Conservation (phyloP, 2,329 filamentous ascomycete species). For the Trichoderma citrinoviride region DNA sequence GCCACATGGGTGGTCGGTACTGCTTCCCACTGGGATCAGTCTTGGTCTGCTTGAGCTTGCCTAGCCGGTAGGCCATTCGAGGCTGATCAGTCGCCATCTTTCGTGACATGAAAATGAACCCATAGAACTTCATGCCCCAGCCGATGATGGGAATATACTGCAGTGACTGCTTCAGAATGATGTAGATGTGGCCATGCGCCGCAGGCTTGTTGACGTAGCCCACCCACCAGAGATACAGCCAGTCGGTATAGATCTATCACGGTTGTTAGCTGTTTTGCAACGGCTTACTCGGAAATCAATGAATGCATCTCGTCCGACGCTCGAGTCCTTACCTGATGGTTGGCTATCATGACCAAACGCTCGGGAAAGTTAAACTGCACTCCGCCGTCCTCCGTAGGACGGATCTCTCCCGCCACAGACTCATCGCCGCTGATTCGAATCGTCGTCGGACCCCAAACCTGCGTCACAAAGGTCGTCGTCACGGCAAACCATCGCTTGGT, state of each 20-base stretch:
- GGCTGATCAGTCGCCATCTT: conserved; percentile 80
- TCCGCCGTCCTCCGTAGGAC: conserved; percentile 65
- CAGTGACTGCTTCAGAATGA: conserved; percentile 84
- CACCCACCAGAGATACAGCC: conserved; percentile 92
- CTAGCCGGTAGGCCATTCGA: conserved; percentile 70
- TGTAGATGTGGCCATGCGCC: conserved; percentile 85
- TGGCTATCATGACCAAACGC: conserved; percentile 78
- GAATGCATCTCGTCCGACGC: not conserved
- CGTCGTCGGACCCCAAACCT: conserved; percentile 82
- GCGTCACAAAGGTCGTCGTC: conserved; percentile 73
- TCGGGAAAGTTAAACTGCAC: conserved; percentile 79
- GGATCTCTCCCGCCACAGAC: conserved; percentile 73
- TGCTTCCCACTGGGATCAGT: conserved; percentile 52
- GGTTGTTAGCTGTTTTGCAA: not conserved
- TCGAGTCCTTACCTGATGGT: conserved; percentile 64
- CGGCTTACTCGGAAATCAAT: not conserved
- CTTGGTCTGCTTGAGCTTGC: conserved; percentile 62
- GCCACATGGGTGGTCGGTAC: conserved; percentile 80
- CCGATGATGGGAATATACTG: conserved; percentile 79
- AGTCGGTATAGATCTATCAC: conserved; percentile 75
- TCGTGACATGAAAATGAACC: conserved; percentile 88
- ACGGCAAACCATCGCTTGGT: conserved; percentile 84
- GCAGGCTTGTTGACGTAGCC: conserved; percentile 73
- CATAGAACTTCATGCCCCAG: conserved; percentile 78
- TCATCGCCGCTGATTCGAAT: conserved; percentile 81